Conservation (phyloP, 208 protist species). For the Crithidia acanthocephali region DNA sequence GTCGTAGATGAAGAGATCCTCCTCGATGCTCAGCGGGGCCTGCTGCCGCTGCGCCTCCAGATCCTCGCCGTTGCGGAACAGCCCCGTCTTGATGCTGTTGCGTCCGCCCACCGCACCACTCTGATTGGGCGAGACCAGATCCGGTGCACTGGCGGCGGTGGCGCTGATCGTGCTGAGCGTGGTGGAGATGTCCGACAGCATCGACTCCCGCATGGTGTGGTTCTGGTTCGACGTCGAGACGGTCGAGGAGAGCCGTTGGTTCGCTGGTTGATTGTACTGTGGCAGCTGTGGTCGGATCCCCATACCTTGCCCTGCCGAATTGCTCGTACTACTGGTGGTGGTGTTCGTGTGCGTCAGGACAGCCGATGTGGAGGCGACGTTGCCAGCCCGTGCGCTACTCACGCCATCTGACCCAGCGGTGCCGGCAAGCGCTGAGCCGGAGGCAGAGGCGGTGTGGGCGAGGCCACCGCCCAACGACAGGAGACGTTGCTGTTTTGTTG, state of each 20-base stretch:
- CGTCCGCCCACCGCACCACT: neutral
- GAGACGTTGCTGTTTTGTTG: conserved; percentile 8
- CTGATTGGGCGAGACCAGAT: conserved; percentile 3
- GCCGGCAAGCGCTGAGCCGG: neutral
- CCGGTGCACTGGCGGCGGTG: neutral
- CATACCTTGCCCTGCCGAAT: too few species aligned
- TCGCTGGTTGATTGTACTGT: conserved; percentile 10
- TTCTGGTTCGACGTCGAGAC: neutral
- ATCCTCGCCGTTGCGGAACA: conserved; percentile 42
- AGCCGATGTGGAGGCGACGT: too few species aligned
- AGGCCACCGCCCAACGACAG: neutral
- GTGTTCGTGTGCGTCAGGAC: neutral
- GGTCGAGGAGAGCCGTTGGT: neutral
- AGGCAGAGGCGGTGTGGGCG: neutral
- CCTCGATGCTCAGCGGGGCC: conserved; percentile 55
- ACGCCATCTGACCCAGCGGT: neutral
- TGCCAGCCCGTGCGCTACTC: neutral
- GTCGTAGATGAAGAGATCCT: conserved; percentile 87
- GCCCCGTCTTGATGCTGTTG: conserved; percentile 12
- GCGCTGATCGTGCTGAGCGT: conserved; percentile 22
- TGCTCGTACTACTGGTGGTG: too few species aligned
- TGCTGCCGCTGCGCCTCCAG: conserved; percentile 80
- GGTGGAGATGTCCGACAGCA: conserved; percentile 40
- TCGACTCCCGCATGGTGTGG: conserved; percentile 28
- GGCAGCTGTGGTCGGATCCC: neutral